Evolutionary conservation across 225 moss, liverwort and hornwort species (phyloP).

Genomic region (Polytrichum formosum): DNA sequence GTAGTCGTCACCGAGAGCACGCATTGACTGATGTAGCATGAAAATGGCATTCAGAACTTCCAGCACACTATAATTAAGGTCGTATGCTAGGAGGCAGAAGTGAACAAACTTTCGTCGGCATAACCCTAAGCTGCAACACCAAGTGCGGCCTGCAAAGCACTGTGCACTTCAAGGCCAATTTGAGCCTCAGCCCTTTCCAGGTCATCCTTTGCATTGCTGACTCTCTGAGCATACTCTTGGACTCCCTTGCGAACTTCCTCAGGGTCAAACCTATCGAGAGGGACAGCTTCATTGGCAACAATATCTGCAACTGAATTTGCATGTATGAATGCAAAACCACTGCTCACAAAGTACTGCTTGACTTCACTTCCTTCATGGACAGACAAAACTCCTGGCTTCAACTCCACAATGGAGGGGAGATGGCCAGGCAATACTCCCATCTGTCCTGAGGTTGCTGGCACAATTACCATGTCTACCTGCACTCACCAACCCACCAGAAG

Average conservation of each 20-base stretch:
- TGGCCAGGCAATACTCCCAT: constrained; percentile 87
- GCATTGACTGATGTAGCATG: too few relatives aligned
- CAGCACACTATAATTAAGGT: background rate
- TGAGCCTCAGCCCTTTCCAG: constrained; percentile 90
- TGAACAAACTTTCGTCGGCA: background rate
- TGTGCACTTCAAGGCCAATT: constrained; percentile 76
- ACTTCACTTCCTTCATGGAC: constrained; percentile 66
- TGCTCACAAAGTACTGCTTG: constrained; percentile 75
- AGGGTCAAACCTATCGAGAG: constrained; percentile 70
- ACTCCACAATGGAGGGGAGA: constrained; percentile 78
- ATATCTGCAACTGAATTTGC: constrained; percentile 73
- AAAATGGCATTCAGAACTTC: background rate
- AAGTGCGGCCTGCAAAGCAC: constrained; percentile 39
- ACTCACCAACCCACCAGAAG: background rate
- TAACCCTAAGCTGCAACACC: constrained; percentile 27
- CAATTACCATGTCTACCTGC: constrained; percentile 85
- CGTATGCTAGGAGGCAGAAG: too few relatives aligned
- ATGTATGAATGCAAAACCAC: constrained; percentile 81
- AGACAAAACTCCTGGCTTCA: constrained; percentile 72
- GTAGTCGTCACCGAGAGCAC: too few relatives aligned
- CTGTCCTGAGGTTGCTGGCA: constrained; percentile 78
- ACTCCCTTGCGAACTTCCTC: constrained; percentile 69
- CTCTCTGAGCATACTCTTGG: constrained; percentile 65
- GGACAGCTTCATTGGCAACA: constrained; percentile 60
- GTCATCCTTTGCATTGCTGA: constrained; percentile 63